Conservation (phyloP, 2,329 filamentous ascomycete genomes). For the Fusarium denticulatum region DNA sequence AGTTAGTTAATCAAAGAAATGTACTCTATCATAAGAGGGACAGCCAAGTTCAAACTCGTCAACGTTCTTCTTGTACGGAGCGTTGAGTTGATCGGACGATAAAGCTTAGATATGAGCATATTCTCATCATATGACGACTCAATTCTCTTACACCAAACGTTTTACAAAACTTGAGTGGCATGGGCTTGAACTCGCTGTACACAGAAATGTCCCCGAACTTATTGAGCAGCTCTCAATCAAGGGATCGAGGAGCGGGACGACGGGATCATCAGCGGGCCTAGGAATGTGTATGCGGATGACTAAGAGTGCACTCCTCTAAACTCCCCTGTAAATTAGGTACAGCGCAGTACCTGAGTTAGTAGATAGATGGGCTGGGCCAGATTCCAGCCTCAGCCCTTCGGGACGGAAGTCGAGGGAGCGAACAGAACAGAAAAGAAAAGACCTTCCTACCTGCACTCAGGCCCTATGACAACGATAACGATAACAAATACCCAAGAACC, state of each 20-base stretch:
- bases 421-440: neutral
- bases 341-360: neutral
- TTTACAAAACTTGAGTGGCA: constrained; percentile 1
- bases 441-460: constrained; percentile 26
- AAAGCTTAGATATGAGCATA: neutral
- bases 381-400: constrained; percentile 16
- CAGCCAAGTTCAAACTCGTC: neutral
- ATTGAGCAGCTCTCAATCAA: constrained; percentile 1
- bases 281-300: constrained; percentile 34
- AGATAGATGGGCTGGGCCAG: neutral
- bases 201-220: constrained; percentile 3
- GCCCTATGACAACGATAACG: constrained; percentile 31
- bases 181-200: neutral
- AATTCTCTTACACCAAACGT: neutral
- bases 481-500: neutral
- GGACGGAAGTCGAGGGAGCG: constrained; percentile 16
- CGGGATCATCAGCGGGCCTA: constrained; percentile 28
- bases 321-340: constrained; percentile 1
- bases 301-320: constrained; percentile 18
- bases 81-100: neutral
- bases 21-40: neutral
- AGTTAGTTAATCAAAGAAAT: neutral
- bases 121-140: neutral
- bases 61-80: too few relatives aligned
- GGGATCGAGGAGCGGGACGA: constrained; percentile 1